phyloP scores from a whole-genome alignment of 2,329 filamentous ascomycete species.

The Amylocarpus encephaloides region DNA sequence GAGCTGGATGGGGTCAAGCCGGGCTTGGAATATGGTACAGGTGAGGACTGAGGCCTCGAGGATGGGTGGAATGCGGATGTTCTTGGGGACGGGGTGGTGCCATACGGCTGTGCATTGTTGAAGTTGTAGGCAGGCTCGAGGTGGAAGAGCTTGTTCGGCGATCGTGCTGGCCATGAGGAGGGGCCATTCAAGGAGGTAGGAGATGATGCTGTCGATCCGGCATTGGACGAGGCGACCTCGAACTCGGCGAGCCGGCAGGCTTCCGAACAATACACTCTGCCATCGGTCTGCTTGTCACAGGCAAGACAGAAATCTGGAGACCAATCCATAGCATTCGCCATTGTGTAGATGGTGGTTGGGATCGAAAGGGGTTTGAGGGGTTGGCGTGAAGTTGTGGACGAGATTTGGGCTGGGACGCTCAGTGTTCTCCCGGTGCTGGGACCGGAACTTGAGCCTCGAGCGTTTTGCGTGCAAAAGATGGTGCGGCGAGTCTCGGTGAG shows the following conservation, averaged over 20 bases:
- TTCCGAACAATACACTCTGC: constrained; percentile 85
- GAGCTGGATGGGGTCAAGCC: constrained; percentile 67
- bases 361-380: constrained; percentile 3
- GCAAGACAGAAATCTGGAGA: constrained; percentile 88
- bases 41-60: constrained; percentile 43
- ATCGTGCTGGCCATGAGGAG: constrained; percentile 44
- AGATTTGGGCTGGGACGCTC: constrained; percentile 7
- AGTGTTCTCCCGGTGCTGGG: constrained; percentile 10
- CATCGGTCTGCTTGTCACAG: constrained; percentile 83
- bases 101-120: constrained; percentile 53
- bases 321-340: constrained; percentile 48
- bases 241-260: constrained; percentile 83
- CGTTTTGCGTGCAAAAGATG: constrained; percentile 13
- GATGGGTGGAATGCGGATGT: constrained; percentile 38
- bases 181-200: constrained; percentile 43
- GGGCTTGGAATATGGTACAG: constrained; percentile 35
- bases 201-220: constrained; percentile 53
- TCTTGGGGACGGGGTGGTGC: constrained; percentile 39
- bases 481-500: constrained; percentile 22
- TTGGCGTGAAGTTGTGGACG: neutral
- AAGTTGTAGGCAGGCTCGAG: constrained; percentile 74
- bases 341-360: constrained; percentile 18
- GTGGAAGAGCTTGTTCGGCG: constrained; percentile 49
- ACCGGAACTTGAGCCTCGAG: constrained; percentile 5
- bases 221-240: constrained; percentile 58